These are phyloP conservation scores for Salix purpurea DNA, from an alignment of 345 rosid species.

Conservation along the genomic window DNA sequence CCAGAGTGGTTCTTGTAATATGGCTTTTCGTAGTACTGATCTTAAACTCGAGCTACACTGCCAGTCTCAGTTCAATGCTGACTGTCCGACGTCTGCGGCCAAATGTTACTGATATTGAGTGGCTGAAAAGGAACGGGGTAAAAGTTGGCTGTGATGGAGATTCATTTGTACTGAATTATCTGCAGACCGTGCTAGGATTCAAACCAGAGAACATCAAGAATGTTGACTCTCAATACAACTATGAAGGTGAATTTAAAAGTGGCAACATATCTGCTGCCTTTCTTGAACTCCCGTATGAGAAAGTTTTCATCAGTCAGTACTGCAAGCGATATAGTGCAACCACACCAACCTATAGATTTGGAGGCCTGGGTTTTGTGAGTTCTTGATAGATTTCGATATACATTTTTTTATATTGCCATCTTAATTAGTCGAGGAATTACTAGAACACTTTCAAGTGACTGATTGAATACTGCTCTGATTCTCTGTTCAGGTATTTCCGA, in stretches of 20 bases:
- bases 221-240: slow-evolving; percentile 1
- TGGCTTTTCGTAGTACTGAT: slow-evolving; percentile 61
- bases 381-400: background rate
- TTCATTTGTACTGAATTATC: slow-evolving; percentile 42
- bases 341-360: slow-evolving; percentile 34
- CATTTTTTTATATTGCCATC: background rate
- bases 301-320: slow-evolving; percentile 34
- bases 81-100: slow-evolving; percentile 41
- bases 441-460: background rate
- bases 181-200: slow-evolving; percentile 29
- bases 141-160: slow-evolving; percentile 47
- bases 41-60: slow-evolving; percentile 60
- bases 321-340: slow-evolving; percentile 35
- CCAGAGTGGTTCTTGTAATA: slow-evolving; percentile 42
- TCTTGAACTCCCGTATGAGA: slow-evolving; percentile 51
- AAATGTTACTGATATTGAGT: slow-evolving; percentile 8
- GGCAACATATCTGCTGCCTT: slow-evolving; percentile 39
- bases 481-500: slow-evolving; percentile 39
- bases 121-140: slow-evolving; percentile 10
- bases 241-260: slow-evolving; percentile 19
- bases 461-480: background rate
- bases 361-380: slow-evolving; percentile 60
- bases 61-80: slow-evolving; percentile 53
- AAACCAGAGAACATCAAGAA: slow-evolving; percentile 14
- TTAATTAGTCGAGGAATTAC: no score